A percentile compares a stretch with the other conserved stretches of the same genome.
These are phyloP conservation scores for Terfezia boudieri DNA, from an alignment of 495 filamentous ascomycete species.

Conservation along the genomic window DNA sequence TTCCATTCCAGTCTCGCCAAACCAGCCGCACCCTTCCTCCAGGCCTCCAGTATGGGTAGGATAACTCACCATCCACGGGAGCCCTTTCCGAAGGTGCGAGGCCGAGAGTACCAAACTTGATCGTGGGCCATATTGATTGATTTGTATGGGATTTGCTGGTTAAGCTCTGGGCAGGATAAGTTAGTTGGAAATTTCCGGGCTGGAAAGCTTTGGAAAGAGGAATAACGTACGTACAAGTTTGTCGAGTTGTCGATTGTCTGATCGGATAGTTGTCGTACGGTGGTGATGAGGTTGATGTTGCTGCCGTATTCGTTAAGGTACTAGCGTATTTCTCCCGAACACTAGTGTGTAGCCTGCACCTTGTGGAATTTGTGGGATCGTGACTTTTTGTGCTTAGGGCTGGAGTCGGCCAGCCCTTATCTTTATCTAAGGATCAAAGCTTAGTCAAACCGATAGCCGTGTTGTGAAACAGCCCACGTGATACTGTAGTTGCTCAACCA, in stretches of 20 bases:
- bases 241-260: not conserved
- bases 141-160: not conserved
- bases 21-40: not conserved
- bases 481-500: no score
- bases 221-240: not conserved
- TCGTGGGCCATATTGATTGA: conserved; percentile 82
- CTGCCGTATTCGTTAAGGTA: not conserved
- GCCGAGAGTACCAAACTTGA: conserved; percentile 96
- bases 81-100: conserved; percentile 90
- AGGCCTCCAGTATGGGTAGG: not conserved
- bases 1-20: not conserved
- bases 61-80: conserved; percentile 57
- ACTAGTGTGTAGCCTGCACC: no score
- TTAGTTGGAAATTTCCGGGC: conserved; percentile 2
- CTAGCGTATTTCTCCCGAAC: not conserved
- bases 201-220: not conserved
- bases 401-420: not conserved
- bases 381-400: not conserved
- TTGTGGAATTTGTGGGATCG: not conserved
- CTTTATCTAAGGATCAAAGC: no score
- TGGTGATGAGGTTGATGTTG: not conserved
- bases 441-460: no score
- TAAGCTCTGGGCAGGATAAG: no score
- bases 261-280: not conserved
- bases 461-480: no score